Percentiles rank a stretch among this genome's conserved stretches.
These are phyloP conservation scores for Penicillium bialowiezense DNA, from an alignment of 495 filamentous ascomycete species.

Conservation along the genomic window DNA sequence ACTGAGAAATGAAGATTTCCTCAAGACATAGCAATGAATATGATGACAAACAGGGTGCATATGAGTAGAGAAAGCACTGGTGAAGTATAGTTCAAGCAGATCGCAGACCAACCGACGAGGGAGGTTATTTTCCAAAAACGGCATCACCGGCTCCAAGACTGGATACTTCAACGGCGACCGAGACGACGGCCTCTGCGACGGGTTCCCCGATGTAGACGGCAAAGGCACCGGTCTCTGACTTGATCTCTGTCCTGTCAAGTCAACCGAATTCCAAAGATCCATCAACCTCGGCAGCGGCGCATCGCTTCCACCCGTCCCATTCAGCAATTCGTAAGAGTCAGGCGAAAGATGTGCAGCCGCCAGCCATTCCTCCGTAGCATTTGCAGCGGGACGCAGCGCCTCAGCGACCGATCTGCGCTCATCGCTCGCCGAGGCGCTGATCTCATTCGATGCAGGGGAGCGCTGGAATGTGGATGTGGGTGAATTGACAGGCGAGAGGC, in stretches of 20 bases:
- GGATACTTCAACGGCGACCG: slow-evolving; percentile 66
- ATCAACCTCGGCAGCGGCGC: slow-evolving; percentile 33
- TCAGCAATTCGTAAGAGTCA: slow-evolving; percentile 34
- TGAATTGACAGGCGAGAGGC: slow-evolving; percentile 25
- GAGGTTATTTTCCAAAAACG: slow-evolving; percentile 70
- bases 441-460: slow-evolving; percentile 35
- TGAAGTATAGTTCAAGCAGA: slow-evolving; percentile 82
- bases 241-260: slow-evolving; percentile 22
- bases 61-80: slow-evolving; percentile 78
- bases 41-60: slow-evolving; percentile 91
- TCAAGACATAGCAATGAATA: slow-evolving; percentile 85
- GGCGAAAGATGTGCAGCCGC: slow-evolving; percentile 38
- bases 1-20: slow-evolving; percentile 84
- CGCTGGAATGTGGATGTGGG: slow-evolving; percentile 25
- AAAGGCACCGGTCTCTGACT: slow-evolving; percentile 4
- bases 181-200: slow-evolving; percentile 12
- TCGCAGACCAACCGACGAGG: slow-evolving; percentile 78
- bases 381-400: slow-evolving; percentile 10
- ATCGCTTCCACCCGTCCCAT: slow-evolving; percentile 25
- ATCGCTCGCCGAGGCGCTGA: slow-evolving; percentile 32
- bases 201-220: slow-evolving; percentile 9
- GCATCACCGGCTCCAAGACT: slow-evolving; percentile 77
- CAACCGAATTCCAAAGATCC: slow-evolving; percentile 37
- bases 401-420: slow-evolving; percentile 27
- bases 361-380: slow-evolving; percentile 42